phyloP scores from a whole-genome alignment of 495 filamentous ascomycete genomes.

The Elaphomyces granulatus region DNA sequence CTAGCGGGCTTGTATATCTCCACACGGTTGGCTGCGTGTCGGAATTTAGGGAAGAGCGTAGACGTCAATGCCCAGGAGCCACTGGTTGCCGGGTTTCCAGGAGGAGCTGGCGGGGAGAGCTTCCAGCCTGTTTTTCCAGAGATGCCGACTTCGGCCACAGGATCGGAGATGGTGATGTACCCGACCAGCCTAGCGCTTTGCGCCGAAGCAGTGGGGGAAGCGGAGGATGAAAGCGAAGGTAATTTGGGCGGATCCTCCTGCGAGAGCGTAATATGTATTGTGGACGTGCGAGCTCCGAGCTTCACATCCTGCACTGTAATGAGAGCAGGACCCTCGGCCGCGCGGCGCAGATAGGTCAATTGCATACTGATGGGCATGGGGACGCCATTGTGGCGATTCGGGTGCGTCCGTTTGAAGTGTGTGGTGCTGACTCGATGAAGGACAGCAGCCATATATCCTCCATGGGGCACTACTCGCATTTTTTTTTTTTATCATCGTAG shows the following conservation, averaged over 20 bases:
- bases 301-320: constrained; percentile 60
- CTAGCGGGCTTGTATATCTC: constrained; percentile 38
- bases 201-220: constrained; percentile 12
- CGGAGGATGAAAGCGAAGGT: constrained; percentile 7
- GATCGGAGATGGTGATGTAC: constrained; percentile 53
- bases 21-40: constrained; percentile 40
- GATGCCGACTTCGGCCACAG: constrained; percentile 43
- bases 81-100: constrained; percentile 25
- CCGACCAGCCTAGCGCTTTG: constrained; percentile 46
- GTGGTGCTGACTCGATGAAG: constrained; percentile 44
- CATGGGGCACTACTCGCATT: constrained; percentile 53
- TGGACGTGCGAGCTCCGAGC: constrained; percentile 52
- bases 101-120: constrained; percentile 31
- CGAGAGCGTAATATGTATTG: constrained; percentile 51
- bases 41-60: constrained; percentile 27
- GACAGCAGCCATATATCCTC: constrained; percentile 57
- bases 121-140: constrained; percentile 38
- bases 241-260: constrained; percentile 21
- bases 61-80: constrained; percentile 15
- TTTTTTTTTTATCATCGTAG: neutral
- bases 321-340: constrained; percentile 43
- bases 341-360: constrained; percentile 58
- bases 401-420: constrained; percentile 53
- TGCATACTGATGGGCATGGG: constrained; percentile 47
- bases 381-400: constrained; percentile 43